Evolutionary conservation across 495 filamentous ascomycete genomes (phyloP).

Genomic region (Podospora anserina): DNA sequence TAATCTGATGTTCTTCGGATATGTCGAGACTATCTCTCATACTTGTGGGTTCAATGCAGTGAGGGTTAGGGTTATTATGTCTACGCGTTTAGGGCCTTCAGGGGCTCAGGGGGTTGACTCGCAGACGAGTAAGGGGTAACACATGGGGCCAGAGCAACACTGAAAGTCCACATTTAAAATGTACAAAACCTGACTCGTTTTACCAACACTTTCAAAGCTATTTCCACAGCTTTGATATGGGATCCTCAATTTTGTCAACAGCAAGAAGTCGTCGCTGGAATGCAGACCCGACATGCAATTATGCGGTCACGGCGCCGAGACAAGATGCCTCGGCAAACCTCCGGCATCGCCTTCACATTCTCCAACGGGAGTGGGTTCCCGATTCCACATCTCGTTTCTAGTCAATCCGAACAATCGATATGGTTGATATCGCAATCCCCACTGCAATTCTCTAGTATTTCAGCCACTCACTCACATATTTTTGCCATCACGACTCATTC

Average conservation of each 20-base stretch:
- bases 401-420: not conserved
- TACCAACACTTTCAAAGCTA: not conserved
- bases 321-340: not conserved
- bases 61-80: not conserved
- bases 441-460: not conserved
- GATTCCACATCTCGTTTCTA: not conserved
- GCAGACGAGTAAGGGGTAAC: not conserved
- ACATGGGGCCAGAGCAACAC: not conserved
- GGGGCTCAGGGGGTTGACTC: not conserved
- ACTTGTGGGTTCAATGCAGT: not conserved
- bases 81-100: not conserved
- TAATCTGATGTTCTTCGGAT: too few species aligned
- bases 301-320: not conserved
- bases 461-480: not conserved
- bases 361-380: not conserved
- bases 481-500: not conserved
- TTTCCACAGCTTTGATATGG: not conserved
- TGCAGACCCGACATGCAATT: not conserved
- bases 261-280: not conserved
- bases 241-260: not conserved
- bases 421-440: not conserved
- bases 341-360: not conserved
- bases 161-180: not conserved
- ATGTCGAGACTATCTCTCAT: too few species aligned
- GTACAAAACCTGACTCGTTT: not conserved